These are phyloP conservation scores for Dipodascopsis uninucleata DNA, from an alignment of 805 yeast genomes.

Conservation along the genomic window DNA sequence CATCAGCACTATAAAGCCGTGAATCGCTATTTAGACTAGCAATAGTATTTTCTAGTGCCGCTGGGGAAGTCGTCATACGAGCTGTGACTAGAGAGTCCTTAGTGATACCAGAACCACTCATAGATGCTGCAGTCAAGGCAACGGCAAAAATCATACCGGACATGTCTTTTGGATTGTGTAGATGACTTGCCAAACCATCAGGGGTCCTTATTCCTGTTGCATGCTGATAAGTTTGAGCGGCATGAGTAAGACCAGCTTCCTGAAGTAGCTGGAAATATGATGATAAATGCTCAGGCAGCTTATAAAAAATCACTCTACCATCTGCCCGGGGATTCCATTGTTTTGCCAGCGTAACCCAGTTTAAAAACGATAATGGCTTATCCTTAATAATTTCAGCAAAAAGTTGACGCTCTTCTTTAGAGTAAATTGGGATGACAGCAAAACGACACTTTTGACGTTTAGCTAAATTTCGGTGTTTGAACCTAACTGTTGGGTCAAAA, in stretches of 20 bases:
- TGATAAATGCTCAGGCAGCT: slow-evolving; percentile 19
- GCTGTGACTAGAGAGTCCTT: slow-evolving; percentile 9
- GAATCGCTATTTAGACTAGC: slow-evolving; percentile 4
- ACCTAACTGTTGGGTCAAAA: slow-evolving; percentile 14
- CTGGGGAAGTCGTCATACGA: slow-evolving; percentile 4
- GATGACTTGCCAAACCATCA: too few species aligned
- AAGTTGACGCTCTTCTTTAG: slow-evolving; percentile 22
- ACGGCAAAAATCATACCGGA: slow-evolving; percentile 9
- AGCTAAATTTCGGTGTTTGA: slow-evolving; percentile 21
- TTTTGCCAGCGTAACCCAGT: slow-evolving; percentile 10
- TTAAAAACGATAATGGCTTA: neutral
- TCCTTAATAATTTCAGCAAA: slow-evolving; percentile 15
- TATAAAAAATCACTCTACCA: slow-evolving; percentile 17
- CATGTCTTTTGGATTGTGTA: slow-evolving; percentile 9
- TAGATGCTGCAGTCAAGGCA: slow-evolving; percentile 17
- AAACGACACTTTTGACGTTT: slow-evolving; percentile 20
- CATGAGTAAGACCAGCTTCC: slow-evolving; percentile 6
- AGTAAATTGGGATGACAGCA: slow-evolving; percentile 24
- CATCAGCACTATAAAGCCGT: slow-evolving; percentile 3
- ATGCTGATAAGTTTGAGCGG: slow-evolving; percentile 1
- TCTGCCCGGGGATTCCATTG: slow-evolving; percentile 20
- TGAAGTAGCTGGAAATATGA: slow-evolving; percentile 11
- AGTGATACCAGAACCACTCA: slow-evolving; percentile 13
- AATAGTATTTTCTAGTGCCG: slow-evolving; percentile 4
- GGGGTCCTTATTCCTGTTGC: neutral